These are phyloP conservation scores for Theobroma cacao DNA, from an alignment of 345 rosid genomes.

Conservation along the genomic window DNA sequence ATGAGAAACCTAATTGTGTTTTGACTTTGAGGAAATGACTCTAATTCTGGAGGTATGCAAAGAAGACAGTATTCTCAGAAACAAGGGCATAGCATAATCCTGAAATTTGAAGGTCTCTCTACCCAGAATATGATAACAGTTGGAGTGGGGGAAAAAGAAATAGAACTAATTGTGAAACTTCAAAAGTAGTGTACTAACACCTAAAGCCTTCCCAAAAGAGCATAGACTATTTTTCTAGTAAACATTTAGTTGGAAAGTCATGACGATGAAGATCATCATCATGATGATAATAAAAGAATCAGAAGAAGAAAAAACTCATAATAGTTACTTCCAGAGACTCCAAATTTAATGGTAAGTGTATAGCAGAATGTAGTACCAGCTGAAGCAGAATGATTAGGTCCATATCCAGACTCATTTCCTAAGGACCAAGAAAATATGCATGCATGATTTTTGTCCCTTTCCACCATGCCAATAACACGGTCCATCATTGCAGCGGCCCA, in stretches of 20 bases:
- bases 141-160: background rate
- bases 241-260: background rate
- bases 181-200: background rate
- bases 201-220: background rate
- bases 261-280: background rate
- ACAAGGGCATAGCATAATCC: background rate
- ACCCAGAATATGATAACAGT: background rate
- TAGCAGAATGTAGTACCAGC: constrained; percentile 57
- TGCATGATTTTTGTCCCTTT: constrained; percentile 94
- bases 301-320: background rate
- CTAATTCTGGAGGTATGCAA: background rate
- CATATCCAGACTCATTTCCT: constrained; percentile 93
- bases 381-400: constrained; percentile 95
- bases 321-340: background rate
- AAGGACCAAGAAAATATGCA: constrained; percentile 93
- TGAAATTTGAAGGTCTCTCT: background rate
- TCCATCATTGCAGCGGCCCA: constrained; percentile 97
- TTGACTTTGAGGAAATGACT: background rate
- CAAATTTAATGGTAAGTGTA: background rate
- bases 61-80: background rate
- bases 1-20: background rate
- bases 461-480: constrained; percentile 96
- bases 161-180: background rate
- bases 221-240: background rate
- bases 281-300: background rate